Conservation (phyloP, 164 flowering plant genomes). For the Berberis vulgaris region DNA sequence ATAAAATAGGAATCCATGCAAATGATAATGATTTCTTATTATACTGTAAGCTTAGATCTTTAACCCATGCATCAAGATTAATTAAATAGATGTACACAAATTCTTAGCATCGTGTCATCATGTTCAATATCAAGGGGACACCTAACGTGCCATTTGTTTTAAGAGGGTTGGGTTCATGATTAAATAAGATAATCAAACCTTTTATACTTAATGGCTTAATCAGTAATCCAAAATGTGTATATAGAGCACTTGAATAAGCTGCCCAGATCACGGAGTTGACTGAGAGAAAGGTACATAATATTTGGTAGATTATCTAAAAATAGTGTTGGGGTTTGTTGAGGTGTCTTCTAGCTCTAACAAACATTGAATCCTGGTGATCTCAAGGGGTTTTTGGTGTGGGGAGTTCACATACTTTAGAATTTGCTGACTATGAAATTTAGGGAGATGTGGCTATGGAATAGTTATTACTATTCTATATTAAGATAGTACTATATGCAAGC, state of each 20-base stretch:
- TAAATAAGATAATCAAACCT: slow-evolving; percentile 6
- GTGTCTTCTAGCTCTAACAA: slow-evolving; percentile 15
- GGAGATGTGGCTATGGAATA: too few species aligned
- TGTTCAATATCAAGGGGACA: slow-evolving; percentile 19
- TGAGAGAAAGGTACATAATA: background rate
- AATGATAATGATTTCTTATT: background rate
- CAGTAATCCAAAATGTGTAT: slow-evolving; percentile 20
- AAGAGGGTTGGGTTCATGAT: slow-evolving; percentile 6
- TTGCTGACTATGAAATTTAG: too few species aligned
- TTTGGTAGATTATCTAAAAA: slow-evolving; percentile 9
- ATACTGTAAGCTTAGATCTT: slow-evolving; percentile 1
- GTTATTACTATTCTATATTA: too few species aligned
- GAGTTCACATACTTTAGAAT: too few species aligned
- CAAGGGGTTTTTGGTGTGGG: too few species aligned
- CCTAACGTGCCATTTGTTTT: background rate
- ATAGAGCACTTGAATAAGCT: slow-evolving; percentile 1
- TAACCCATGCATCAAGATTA: background rate
- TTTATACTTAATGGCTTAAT: slow-evolving; percentile 14
- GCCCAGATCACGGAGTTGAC: slow-evolving; percentile 19
- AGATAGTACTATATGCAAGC: too few species aligned
- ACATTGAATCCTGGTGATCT: slow-evolving; percentile 18
- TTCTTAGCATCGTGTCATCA: slow-evolving; percentile 13
- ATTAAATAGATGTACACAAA: background rate
- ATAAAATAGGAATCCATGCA: background rate
- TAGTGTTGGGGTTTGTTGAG: background rate